Conservation (phyloP, 2,329 filamentous ascomycete genomes). For the Chaetomium sp. region DNA sequence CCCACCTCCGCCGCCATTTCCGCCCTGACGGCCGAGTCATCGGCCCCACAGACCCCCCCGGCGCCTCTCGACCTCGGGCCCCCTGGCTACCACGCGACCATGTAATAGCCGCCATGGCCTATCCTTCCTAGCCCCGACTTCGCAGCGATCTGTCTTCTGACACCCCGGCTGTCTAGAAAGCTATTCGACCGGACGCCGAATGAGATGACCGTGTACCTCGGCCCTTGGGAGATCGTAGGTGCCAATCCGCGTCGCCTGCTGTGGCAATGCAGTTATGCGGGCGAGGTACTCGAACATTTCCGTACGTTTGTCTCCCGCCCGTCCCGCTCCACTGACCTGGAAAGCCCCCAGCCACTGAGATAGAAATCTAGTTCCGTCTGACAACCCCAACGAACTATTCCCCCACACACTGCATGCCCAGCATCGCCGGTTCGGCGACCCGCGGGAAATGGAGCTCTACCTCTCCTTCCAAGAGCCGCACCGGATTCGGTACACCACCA, state of each 20-base stretch:
- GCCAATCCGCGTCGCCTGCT: conserved; percentile 52
- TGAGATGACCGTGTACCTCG: conserved; percentile 54
- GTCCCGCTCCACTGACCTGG: neutral
- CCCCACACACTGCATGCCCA: conserved; percentile 54
- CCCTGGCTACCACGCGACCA: conserved; percentile 57
- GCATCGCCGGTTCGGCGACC: conserved; percentile 54
- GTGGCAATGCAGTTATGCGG: conserved; percentile 57
- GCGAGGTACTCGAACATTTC: conserved; percentile 55
- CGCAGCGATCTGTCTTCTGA: conserved; percentile 27
- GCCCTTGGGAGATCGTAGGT: conserved; percentile 56
- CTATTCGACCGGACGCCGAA: conserved; percentile 54
- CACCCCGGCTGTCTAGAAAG: conserved; percentile 42
- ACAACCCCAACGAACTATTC: conserved; percentile 48
- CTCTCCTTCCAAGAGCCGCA: conserved; percentile 53
- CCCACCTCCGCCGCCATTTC: conserved; percentile 50
- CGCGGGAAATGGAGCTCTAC: conserved; percentile 53
- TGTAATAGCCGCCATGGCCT: conserved; percentile 43
- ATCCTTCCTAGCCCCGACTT: conserved; percentile 32
- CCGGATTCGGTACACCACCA: conserved; percentile 51
- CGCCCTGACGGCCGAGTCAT: conserved; percentile 45
- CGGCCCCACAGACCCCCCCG: conserved; percentile 46
- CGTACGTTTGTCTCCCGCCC: conserved; percentile 41
- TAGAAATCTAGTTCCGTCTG: conserved; percentile 47
- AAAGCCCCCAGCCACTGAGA: conserved; percentile 22
- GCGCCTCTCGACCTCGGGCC: conserved; percentile 54